Conservation (phyloP, 2,329 filamentous ascomycete species). For the Coleophoma cylindrospora region DNA sequence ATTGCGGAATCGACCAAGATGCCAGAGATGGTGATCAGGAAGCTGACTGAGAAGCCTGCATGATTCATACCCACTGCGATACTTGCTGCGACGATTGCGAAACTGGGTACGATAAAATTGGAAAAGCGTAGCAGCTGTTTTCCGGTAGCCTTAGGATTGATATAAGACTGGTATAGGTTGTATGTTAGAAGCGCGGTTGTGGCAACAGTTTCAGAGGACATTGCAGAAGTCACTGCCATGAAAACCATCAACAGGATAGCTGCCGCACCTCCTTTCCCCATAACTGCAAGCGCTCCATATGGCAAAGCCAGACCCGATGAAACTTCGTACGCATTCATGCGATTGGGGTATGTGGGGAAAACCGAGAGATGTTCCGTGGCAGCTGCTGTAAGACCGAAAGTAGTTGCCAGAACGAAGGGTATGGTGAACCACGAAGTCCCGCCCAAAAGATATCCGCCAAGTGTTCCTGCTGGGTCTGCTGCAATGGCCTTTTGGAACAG, state of each 20-base stretch:
- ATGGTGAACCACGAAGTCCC: constrained; percentile 86
- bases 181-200: constrained; percentile 38
- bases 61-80: constrained; percentile 42
- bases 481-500: constrained; percentile 83
- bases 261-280: constrained; percentile 66
- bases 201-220: constrained; percentile 59
- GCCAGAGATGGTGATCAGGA: constrained; percentile 17
- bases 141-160: constrained; percentile 39
- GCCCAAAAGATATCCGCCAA: constrained; percentile 74
- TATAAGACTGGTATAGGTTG: constrained; percentile 43
- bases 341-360: constrained; percentile 55
- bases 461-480: constrained; percentile 72
- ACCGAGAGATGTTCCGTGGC: constrained; percentile 66
- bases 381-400: constrained; percentile 74
- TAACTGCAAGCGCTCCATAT: constrained; percentile 62
- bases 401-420: constrained; percentile 79
- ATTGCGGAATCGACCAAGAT: constrained; percentile 17
- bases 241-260: constrained; percentile 63
- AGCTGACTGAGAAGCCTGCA: constrained; percentile 42
- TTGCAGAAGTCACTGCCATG: constrained; percentile 81
- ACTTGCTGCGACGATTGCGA: constrained; percentile 40
- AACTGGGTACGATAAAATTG: constrained; percentile 38
- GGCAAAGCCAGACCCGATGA: constrained; percentile 63
- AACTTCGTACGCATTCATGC: constrained; percentile 68
- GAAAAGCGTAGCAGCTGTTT: constrained; percentile 36